Percentiles rank a stretch among this genome's conserved stretches.
phyloP scores from a whole-genome alignment of 2,329 filamentous ascomycete genomes.

The Colletotrichum tofieldiae region DNA sequence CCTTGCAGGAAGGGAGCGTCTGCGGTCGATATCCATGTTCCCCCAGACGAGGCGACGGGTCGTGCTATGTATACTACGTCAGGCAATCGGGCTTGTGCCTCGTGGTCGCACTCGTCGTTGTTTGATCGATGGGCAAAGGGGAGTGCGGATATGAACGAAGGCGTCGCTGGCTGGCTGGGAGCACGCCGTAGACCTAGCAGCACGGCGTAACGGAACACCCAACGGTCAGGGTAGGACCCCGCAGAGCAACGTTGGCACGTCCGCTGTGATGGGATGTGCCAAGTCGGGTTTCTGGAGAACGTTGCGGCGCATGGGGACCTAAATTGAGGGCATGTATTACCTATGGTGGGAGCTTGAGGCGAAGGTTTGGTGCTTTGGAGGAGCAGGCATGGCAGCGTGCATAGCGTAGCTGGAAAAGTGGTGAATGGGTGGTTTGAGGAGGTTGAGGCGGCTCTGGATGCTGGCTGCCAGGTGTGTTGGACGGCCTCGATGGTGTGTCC shows the following conservation, averaged over 20 bases:
- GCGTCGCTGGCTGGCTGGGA: conserved; percentile 6
- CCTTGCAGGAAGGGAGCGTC: conserved; percentile 10
- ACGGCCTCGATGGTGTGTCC: conserved; percentile 3
- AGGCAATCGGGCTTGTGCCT: conserved; percentile 25
- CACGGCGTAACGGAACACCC: conserved; percentile 25
- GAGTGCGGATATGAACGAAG: conserved; percentile 13
- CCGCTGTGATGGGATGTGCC: conserved; percentile 20
- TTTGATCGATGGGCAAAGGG: conserved; percentile 22
- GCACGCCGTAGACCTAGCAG: neutral
- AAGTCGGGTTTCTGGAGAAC: conserved; percentile 1
- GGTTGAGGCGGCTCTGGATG: neutral
- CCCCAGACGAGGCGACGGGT: conserved; percentile 24
- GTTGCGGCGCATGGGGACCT: conserved; percentile 25
- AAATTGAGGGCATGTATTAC: conserved; percentile 16
- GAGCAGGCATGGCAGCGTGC: neutral
- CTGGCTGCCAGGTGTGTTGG: neutral
- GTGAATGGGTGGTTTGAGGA: neutral
- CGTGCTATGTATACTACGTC: conserved; percentile 11
- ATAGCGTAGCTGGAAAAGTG: neutral
- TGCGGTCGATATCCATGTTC: conserved; percentile 10
- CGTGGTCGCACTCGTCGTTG: conserved; percentile 17
- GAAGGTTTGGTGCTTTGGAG: conserved; percentile 20
- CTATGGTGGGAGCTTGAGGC: conserved; percentile 26
- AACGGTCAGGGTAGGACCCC: conserved; percentile 35
- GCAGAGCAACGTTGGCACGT: conserved; percentile 37